These are phyloP conservation scores for Nematocida sp. DNA, from an alignment of 371 early-diverging fungal genomes.

Conservation along the genomic window DNA sequence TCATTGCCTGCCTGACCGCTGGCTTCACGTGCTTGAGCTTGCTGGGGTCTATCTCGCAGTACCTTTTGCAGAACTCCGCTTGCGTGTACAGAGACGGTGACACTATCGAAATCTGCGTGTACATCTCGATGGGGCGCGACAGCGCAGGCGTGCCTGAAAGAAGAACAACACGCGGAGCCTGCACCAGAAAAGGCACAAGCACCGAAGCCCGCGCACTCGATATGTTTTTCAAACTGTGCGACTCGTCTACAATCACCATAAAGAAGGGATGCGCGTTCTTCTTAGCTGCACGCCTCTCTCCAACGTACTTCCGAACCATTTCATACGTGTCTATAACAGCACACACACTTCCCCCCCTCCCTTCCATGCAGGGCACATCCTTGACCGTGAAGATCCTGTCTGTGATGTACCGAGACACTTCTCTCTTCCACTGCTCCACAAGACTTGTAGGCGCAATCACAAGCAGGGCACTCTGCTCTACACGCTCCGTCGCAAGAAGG, in stretches of 20 bases:
- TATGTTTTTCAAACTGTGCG: constrained; percentile 67
- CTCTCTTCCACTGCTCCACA: constrained; percentile 66
- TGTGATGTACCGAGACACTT: constrained; percentile 63
- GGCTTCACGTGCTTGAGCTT: constrained; percentile 17
- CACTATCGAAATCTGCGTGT: constrained; percentile 66
- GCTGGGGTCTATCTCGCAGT: constrained; percentile 66
- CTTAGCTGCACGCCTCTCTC: constrained; percentile 3
- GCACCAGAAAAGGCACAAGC: constrained; percentile 66
- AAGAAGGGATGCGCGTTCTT: constrained; percentile 11
- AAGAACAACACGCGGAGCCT: constrained; percentile 62
- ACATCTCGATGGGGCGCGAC: constrained; percentile 68
- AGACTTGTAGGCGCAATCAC: constrained; percentile 68
- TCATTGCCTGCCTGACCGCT: not conserved
- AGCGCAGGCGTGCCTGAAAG: constrained; percentile 68
- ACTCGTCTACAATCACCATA: constrained; percentile 65
- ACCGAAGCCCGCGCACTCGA: constrained; percentile 65
- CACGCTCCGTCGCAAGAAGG: constrained; percentile 66
- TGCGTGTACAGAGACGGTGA: constrained; percentile 62
- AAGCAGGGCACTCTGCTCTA: constrained; percentile 59
- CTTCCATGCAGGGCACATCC: constrained; percentile 21
- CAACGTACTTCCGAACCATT: constrained; percentile 43
- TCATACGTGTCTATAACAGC: constrained; percentile 57
- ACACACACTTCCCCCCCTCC: constrained; percentile 38
- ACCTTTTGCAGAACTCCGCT: constrained; percentile 66
- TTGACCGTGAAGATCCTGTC: constrained; percentile 59